phyloP scores from a whole-genome alignment of 768 basidiomycete species.

The Rossbeevera mucosa region DNA sequence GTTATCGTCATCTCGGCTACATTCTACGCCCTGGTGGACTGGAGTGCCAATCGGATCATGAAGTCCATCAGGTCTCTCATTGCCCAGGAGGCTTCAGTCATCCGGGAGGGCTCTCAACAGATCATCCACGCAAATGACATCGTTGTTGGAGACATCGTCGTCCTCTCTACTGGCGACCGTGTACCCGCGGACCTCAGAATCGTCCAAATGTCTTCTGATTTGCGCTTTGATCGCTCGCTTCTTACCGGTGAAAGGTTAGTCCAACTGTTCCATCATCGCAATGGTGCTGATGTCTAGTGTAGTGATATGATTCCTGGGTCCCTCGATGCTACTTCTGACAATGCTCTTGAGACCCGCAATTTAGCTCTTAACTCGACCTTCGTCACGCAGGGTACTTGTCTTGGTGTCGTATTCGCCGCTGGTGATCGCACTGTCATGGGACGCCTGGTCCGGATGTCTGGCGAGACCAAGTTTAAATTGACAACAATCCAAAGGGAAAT shows the following conservation, averaged over 20 bases:
- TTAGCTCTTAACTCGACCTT: constrained; percentile 46
- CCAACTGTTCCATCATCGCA: neutral
- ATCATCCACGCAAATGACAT: constrained; percentile 50
- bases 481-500: constrained; percentile 47
- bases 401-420: constrained; percentile 39
- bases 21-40: constrained; percentile 51
- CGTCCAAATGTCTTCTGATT: constrained; percentile 46
- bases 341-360: constrained; percentile 44
- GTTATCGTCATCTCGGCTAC: constrained; percentile 40
- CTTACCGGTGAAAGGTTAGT: constrained; percentile 47
- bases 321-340: constrained; percentile 45
- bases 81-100: constrained; percentile 53
- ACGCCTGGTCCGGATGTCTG: constrained; percentile 51
- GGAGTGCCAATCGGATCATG: constrained; percentile 47
- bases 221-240: constrained; percentile 50
- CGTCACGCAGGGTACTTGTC: constrained; percentile 39
- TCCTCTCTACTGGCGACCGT: constrained; percentile 51
- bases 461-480: constrained; percentile 41
- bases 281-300: neutral
- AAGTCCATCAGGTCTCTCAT: constrained; percentile 55
- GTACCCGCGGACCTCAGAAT: constrained; percentile 58
- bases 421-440: constrained; percentile 48
- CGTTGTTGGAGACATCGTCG: constrained; percentile 53
- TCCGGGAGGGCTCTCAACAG: constrained; percentile 46
- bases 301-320: constrained; percentile 44